Base-by-base conservation (phyloP, 2,329 filamentous ascomycete species). In the Exophiala oligosperma region DNA sequence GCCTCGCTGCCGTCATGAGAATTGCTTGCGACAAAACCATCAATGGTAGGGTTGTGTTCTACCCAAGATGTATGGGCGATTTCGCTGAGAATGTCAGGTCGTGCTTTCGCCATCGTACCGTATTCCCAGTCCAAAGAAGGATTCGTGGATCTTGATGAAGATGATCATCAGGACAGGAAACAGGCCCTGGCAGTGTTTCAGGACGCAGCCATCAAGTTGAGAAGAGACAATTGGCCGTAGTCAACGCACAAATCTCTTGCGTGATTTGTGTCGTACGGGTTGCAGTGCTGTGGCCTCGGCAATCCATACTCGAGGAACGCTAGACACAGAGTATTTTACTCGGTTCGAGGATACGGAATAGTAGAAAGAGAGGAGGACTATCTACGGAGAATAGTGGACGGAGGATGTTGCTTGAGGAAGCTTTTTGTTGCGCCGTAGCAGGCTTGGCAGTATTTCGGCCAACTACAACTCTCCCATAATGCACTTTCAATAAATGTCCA, bases 61-160 rank as follows among this genome's bases (percentile, higher is more conserved):
- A 28, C 26, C 26, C 7, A 28, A 28, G 7, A 17, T 17, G 26
- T 28, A 28, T 2, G 26, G 26, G 7, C 7, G 26, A 28, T 12
- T 9, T 40, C 37, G n/a, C 44, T 48, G 44, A 48, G 12, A 48
- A 14, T 24, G 12, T 4, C 14, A 48, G 72, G 74, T 2, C 72
- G 70, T 14, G 74, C 74, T 14, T 64, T 77, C 35, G 74, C 75
- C 70, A 76, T 76, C 28, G 72, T 70, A 4, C 74, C 74, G 4
- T 66, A 70, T n/a, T 70, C 70, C 0, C 57, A 71, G 17, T 69
- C 71, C 2, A 73, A 74, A 44, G 71, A 75, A 60, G 74, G 75
- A 0, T 77, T 71, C 59, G 72, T 69, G 64, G 75, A 77, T 57
- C 65, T 73, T 8, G 50, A 54, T 28, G 26, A n/a, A 38, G 51